Evolutionary conservation across 768 basidiomycete genomes (phyloP), one percentile per base, ranked within the genome.

Genomic region (Tricholoma hemisulphureum): DNA sequence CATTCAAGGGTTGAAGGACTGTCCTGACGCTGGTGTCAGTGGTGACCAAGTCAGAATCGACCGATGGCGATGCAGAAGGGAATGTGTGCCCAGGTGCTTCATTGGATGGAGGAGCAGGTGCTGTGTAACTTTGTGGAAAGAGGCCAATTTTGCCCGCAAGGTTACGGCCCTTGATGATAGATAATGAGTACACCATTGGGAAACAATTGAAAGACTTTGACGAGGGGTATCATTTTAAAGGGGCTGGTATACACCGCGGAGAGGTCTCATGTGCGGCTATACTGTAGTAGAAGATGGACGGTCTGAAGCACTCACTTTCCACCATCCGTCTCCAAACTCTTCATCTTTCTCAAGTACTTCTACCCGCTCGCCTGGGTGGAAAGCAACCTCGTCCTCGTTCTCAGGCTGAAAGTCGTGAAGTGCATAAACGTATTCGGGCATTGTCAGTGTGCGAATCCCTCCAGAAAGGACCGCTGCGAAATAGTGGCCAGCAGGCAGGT

Each of bases 281-380:
- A n/a, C n/a, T n/a, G n/a, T n/a, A n/a, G n/a, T n/a, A n/a, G n/a
- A n/a, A 52, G 21, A 20, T 18, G 46, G 24, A 23, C 1, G 20
- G 16, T 49, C 64, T 55, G 35, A 51, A 39, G 59, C 4, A 67
- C 78, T 58, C 61, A 79, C 80, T 69, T 80, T 76, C 93, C 93
- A 98, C 97, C 97, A 98, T 16, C 96, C 97, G 72, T 99, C 97
- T 18, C 84, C 84, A 69, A 91, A 98, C 57, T 84, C 73, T 62
- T 98, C 97, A 68, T 98, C 97, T 74, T 85, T 92, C 77, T 98
- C 96, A 39, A 98, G 57, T 26, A 99, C 86, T 67, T 92, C 88
- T 63, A 98, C 93, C 56, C 83, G 79, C 63, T 98, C 93, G 2
- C 95, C 95, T 4, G 86, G 87, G 41, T 75, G 79, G 69, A 98